A percentile compares a stretch with the other conserved stretches of the same genome.
phyloP scores from a whole-genome alignment of 306 rosid genomes.

The Cicer bijugum region DNA sequence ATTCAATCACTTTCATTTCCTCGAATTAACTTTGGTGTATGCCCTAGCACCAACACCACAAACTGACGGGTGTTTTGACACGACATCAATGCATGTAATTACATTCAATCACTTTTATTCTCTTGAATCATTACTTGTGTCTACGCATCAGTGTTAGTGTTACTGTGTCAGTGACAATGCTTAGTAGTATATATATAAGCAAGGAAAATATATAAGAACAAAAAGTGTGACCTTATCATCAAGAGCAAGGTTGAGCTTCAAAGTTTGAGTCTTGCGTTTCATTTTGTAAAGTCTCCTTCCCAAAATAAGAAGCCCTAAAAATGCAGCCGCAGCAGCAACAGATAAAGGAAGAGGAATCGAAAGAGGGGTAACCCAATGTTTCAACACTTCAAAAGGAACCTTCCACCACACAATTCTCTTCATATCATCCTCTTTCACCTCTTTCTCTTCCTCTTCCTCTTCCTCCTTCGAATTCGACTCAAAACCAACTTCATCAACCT shows the following conservation, averaged over 20 bases:
- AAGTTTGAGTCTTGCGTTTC: conserved; percentile 73
- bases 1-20: too few species aligned
- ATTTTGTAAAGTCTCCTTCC: conserved; percentile 75
- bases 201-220: neutral
- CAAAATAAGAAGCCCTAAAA: conserved; percentile 71
- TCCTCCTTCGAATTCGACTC: conserved; percentile 17
- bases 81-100: too few species aligned
- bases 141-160: neutral
- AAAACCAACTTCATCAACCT: neutral
- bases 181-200: neutral
- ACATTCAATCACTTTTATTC: neutral
- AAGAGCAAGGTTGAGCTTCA: conserved; percentile 82
- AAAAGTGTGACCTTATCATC: conserved; percentile 84
- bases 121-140: neutral
- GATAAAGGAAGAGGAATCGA: conserved; percentile 59
- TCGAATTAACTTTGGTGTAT: too few species aligned
- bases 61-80: too few species aligned
- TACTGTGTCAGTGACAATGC: neutral
- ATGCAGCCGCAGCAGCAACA: conserved; percentile 82
- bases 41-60: too few species aligned
- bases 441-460: conserved; percentile 23
- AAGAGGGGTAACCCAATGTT: conserved; percentile 73
- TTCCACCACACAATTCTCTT: conserved; percentile 80
- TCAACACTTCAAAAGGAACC: conserved; percentile 82
- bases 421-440: conserved; percentile 45